These are phyloP conservation scores for Boletus pseudopeckii DNA, from an alignment of 768 basidiomycete species.

Conservation along the genomic window DNA sequence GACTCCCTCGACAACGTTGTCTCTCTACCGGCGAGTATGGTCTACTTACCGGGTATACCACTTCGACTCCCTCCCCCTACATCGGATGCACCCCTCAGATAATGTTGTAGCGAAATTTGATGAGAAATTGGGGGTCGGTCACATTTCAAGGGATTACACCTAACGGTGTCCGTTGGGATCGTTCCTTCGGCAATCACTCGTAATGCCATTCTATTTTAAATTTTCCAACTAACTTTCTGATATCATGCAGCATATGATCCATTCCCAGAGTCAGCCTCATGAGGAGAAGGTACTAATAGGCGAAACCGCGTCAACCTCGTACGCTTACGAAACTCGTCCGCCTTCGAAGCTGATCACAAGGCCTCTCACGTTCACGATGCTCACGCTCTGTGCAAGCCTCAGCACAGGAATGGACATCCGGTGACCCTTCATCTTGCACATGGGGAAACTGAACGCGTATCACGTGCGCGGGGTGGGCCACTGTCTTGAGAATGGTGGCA, in stretches of 20 bases:
- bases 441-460: neutral
- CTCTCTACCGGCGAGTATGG: constrained; percentile 53
- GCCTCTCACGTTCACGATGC: neutral
- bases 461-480: neutral
- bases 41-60: constrained; percentile 44
- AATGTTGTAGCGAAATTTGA: constrained; percentile 29
- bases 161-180: neutral
- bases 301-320: no score
- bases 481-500: constrained; percentile 7
- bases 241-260: no score
- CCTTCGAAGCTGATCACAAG: neutral
- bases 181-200: neutral
- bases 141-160: no score
- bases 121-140: neutral
- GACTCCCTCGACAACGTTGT: constrained; percentile 41
- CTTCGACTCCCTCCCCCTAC: constrained; percentile 51
- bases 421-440: neutral
- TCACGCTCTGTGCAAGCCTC: neutral
- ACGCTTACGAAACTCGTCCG: neutral
- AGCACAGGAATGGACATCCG: neutral
- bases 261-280: neutral
- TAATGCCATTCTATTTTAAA: neutral
- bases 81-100: constrained; percentile 58
- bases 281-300: neutral
- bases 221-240: neutral